Conservation (phyloP, 768 basidiomycete species). For the Panaeolus papilionaceus region DNA sequence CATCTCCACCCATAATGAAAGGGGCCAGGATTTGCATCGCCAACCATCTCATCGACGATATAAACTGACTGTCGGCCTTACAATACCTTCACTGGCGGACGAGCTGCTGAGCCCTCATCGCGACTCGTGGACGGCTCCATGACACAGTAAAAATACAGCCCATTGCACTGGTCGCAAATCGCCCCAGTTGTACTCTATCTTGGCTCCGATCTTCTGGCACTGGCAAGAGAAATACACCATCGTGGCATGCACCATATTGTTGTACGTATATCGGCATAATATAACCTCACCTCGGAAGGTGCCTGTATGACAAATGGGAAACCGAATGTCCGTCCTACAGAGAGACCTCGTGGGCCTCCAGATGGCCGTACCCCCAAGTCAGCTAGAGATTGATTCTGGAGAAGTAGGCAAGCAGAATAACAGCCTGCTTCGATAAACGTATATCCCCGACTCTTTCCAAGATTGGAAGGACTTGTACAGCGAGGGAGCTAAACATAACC, state of each 20-base stretch:
- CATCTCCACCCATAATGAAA: neutral
- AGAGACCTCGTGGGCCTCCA: too few species aligned
- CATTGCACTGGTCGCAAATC: neutral
- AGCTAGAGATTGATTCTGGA: neutral
- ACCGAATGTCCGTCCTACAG: too few species aligned
- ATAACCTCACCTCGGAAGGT: too few species aligned
- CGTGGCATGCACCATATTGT: too few species aligned
- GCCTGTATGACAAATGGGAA: too few species aligned
- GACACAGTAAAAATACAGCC: neutral
- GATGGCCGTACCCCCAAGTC: too few species aligned
- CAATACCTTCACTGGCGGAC: neutral
- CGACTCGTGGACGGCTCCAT: neutral
- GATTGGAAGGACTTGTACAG: neutral
- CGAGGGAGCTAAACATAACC: neutral
- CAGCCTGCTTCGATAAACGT: neutral
- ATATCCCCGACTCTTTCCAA: neutral
- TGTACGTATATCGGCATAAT: too few species aligned
- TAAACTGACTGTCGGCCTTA: neutral
- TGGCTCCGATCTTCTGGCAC: neutral
- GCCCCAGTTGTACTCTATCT: neutral
- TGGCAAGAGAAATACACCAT: too few species aligned
- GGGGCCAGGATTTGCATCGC: neutral
- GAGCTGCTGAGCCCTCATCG: neutral
- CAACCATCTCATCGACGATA: neutral
- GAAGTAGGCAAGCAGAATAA: neutral